Base-by-base conservation (phyloP, 257 asterid genomes). In the Prunella vulgaris region DNA sequence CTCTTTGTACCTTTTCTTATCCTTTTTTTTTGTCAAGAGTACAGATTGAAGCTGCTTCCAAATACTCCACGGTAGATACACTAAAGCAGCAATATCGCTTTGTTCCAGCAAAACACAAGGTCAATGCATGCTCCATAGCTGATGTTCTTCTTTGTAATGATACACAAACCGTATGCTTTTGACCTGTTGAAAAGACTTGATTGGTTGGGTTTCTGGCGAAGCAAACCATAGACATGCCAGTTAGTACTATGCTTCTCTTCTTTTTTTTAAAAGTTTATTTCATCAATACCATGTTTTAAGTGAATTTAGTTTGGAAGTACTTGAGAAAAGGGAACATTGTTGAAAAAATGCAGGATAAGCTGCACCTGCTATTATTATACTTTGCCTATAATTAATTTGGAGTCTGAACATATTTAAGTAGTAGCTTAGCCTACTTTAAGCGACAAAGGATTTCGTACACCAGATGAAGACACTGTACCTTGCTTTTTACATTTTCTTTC, bases 41-140 rank as follows among this genome's bases (percentile, higher is more conserved):
- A 38, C 83, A 93, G 97, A 89, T 93, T 65, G 97, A 93, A 88
- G 93, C 90, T 71, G 81, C 91, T 51, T 74, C 95, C 7, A 93
- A 93, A 64, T 93, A 90, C 77, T 88, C 99, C 35, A 93, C 99
- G 1, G 99, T 93, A 21, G 96, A 93, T 77, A 90, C 97, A 1
- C 77, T 92, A 64, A 92, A 86, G 81, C 97, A 92, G 64, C 97
- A 89, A 60, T 89, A 81, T 80, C 60, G 81, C 54, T 89, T 92
- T 76, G 77, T 89, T 74, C 97, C 98, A 64, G 97, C 96, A 37
- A 90, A 88, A 77, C 61, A 84, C 81, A 88, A 93, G 96, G 97
- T 93, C 40, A 54, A 72, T 48, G 51, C 59, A 63, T 65, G 44
- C 62, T 7, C 28, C 3, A 3, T 32, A 37, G 24, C 73, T 68